phyloP scores from a whole-genome alignment of 352 stramenopile species.

The Phytophthora hybrid region DNA sequence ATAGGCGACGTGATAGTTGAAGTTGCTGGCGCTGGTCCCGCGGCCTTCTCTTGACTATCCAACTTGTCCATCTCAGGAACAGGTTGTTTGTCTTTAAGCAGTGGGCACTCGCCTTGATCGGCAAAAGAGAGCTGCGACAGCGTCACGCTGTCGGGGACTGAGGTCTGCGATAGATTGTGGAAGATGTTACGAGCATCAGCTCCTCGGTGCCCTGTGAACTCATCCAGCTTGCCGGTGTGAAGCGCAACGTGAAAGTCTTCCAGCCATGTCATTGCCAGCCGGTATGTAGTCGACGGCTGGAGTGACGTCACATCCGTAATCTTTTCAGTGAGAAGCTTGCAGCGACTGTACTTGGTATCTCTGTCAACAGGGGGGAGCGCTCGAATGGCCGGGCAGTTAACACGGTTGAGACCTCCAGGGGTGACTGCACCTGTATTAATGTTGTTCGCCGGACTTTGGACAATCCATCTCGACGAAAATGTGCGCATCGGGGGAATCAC shows the following conservation, averaged over 20 bases:
- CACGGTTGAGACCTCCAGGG: neutral
- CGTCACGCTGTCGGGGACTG: too few species aligned
- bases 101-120: neutral
- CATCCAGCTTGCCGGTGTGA: neutral
- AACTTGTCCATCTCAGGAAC: too few species aligned
- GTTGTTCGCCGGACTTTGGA: constrained; percentile 8
- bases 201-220: neutral
- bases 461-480: neutral
- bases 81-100: too few species aligned
- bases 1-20: too few species aligned
- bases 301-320: constrained; percentile 8
- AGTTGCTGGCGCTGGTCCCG: too few species aligned
- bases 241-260: constrained; percentile 6
- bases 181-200: too few species aligned
- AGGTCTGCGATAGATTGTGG: too few species aligned
- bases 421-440: constrained; percentile 7
- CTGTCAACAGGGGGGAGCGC: neutral
- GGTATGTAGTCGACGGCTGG: constrained; percentile 12
- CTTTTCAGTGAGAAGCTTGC: constrained; percentile 2
- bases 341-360: constrained; percentile 1
- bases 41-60: too few species aligned
- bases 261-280: constrained; percentile 6
- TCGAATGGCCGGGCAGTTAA: neutral
- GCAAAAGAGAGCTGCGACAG: neutral
- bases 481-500: constrained; percentile 6